phyloP scores from a whole-genome alignment of 495 filamentous ascomycete species.

The Monascus purpureus region DNA sequence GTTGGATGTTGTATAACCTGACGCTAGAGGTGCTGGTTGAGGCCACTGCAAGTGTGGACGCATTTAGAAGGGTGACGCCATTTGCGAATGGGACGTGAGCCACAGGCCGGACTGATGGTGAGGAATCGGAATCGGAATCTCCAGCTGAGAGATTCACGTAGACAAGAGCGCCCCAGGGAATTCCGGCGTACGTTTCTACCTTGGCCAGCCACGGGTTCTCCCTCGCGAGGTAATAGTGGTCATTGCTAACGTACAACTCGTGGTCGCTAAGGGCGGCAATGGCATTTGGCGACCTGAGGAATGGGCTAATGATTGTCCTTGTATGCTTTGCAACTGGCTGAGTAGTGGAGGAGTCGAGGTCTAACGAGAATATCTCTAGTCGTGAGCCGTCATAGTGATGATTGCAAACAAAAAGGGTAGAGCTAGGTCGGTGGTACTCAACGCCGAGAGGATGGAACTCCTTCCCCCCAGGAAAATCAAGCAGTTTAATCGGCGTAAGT shows the following conservation, averaged over 20 bases:
- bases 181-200: slow-evolving; percentile 20
- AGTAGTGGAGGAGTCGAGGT: slow-evolving; percentile 5
- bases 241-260: slow-evolving; percentile 39
- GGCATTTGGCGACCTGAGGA: slow-evolving; percentile 36
- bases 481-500: slow-evolving; percentile 15
- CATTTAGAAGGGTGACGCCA: slow-evolving; percentile 20
- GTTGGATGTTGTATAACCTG: slow-evolving; percentile 17
- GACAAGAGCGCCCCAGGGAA: slow-evolving; percentile 20
- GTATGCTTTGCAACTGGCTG: slow-evolving; percentile 16
- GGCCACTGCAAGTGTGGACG: slow-evolving; percentile 22
- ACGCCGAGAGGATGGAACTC: slow-evolving; percentile 35
- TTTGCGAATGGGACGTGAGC: slow-evolving; percentile 17
- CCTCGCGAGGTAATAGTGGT: slow-evolving; percentile 23
- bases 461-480: slow-evolving; percentile 11
- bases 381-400: slow-evolving; percentile 20
- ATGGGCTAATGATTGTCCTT: slow-evolving; percentile 9
- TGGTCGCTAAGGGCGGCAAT: slow-evolving; percentile 23
- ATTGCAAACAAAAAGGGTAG: slow-evolving; percentile 18
- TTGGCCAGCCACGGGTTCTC: slow-evolving; percentile 7
- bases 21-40: slow-evolving; percentile 15
- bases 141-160: slow-evolving; percentile 20
- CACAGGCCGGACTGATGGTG: background rate
- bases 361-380: slow-evolving; percentile 36
- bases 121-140: background rate
- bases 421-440: slow-evolving; percentile 20